phyloP scores from a whole-genome alignment of 2,329 filamentous ascomycete genomes.

The Trichophyton mentagrophytes region DNA sequence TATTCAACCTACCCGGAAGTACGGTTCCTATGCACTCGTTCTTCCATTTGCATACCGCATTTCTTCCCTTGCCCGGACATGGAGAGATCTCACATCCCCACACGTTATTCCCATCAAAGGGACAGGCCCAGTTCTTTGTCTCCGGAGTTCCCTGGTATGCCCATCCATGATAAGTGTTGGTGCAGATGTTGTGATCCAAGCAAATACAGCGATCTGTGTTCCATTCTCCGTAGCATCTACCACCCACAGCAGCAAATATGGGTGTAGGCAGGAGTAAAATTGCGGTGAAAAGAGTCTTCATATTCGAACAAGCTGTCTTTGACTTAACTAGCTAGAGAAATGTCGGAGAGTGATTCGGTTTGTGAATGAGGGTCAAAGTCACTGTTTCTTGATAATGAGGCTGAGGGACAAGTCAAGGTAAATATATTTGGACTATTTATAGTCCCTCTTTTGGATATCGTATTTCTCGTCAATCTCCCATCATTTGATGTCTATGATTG shows the following conservation, averaged over 20 bases:
- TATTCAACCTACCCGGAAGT: not conserved
- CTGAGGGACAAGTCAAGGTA: not conserved
- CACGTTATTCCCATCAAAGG: not conserved
- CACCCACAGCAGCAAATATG: not conserved
- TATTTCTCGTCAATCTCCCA: not conserved
- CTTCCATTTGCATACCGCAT: not conserved
- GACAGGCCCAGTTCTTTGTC: not conserved
- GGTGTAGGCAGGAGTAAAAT: not conserved
- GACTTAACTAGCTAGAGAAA: not conserved
- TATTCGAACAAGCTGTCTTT: not conserved
- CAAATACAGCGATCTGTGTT: not conserved
- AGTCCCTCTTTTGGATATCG: not conserved
- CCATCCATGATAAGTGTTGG: not conserved
- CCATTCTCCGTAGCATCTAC: not conserved
- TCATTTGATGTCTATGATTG: not conserved
- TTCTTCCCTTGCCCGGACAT: not conserved
- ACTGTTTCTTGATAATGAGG: not conserved
- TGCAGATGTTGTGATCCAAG: not conserved
- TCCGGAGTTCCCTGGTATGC: not conserved
- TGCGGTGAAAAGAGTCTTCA: not conserved
- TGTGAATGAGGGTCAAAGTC: not conserved
- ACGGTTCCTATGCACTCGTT: not conserved
- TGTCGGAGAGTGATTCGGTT: not conserved
- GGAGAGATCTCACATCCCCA: not conserved
- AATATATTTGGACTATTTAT: not conserved